phyloP scores from a whole-genome alignment of 2,329 filamentous ascomycete genomes.

The Sporothrix inflata region DNA sequence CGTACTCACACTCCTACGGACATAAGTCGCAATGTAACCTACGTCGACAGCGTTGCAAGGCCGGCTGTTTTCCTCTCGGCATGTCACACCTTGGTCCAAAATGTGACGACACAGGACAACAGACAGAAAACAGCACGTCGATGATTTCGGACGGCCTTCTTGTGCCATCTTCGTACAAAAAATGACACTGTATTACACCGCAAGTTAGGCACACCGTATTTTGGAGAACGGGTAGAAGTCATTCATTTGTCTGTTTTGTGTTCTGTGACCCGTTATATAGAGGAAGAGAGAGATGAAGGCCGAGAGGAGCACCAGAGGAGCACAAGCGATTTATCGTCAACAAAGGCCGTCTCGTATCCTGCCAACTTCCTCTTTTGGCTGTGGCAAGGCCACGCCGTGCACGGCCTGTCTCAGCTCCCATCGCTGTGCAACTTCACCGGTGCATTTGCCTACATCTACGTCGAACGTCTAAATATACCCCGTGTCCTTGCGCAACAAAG shows the following conservation, averaged over 20 bases:
- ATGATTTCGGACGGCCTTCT: neutral
- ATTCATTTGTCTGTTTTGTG: neutral
- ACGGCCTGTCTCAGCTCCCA: conserved; percentile 6
- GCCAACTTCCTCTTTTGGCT: neutral
- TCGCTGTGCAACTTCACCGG: neutral
- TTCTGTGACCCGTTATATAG: conserved; percentile 7
- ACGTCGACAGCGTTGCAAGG: neutral
- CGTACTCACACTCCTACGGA: too few species aligned
- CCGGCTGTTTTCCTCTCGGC: neutral
- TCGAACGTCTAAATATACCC: neutral
- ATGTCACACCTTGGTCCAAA: neutral
- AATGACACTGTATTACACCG: conserved; percentile 1
- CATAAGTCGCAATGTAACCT: neutral
- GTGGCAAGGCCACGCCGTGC: neutral
- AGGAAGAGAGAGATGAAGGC: neutral
- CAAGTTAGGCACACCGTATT: conserved; percentile 19
- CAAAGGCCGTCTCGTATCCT: conserved; percentile 7
- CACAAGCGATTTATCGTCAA: neutral
- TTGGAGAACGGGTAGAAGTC: neutral
- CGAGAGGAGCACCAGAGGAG: neutral
- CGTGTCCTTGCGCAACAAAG: neutral
- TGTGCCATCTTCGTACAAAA: neutral
- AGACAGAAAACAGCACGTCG: neutral
- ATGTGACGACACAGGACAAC: neutral
- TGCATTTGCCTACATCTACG: neutral